Conservation (phyloP, 306 rosid genomes). For the Ceratonia siliqua region DNA sequence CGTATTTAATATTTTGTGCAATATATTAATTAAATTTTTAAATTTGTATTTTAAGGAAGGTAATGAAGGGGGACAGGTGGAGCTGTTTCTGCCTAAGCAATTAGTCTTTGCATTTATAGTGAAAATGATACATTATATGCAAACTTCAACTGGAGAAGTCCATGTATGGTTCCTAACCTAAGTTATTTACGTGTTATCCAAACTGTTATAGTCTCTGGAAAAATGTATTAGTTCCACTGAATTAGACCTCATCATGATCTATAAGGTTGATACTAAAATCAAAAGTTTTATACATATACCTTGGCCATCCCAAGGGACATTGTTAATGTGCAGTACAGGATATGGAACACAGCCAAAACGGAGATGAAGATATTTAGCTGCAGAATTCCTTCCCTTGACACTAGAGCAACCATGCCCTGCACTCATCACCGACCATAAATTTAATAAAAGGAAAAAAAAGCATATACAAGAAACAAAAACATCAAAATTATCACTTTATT, state of each 20-base stretch:
- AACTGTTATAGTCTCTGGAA: slow-evolving; percentile 9
- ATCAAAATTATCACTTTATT: too few relatives aligned
- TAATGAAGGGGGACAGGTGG: neutral
- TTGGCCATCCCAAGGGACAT: slow-evolving; percentile 71
- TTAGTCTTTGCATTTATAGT: neutral
- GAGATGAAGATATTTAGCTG: slow-evolving; percentile 64
- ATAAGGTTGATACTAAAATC: too few relatives aligned
- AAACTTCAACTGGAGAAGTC: neutral
- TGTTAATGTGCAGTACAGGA: slow-evolving; percentile 61
- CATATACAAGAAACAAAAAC: too few relatives aligned
- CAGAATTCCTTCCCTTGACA: slow-evolving; percentile 55
- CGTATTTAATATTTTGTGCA: too few relatives aligned
- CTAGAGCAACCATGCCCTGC: slow-evolving; percentile 65
- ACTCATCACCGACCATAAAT: neutral
- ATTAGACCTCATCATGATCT: too few relatives aligned
- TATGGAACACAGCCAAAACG: slow-evolving; percentile 65
- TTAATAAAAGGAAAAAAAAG: too few relatives aligned
- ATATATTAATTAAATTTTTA: too few relatives aligned
- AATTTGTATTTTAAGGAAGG: neutral
- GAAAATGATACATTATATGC: neutral
- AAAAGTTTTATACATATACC: too few relatives aligned
- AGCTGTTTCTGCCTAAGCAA: neutral
- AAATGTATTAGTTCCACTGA: neutral
- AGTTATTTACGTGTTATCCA: neutral
- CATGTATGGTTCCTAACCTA: slow-evolving; percentile 1